These are phyloP conservation scores for Zygoascus tannicola DNA, from an alignment of 805 yeast genomes.

Conservation along the genomic window DNA sequence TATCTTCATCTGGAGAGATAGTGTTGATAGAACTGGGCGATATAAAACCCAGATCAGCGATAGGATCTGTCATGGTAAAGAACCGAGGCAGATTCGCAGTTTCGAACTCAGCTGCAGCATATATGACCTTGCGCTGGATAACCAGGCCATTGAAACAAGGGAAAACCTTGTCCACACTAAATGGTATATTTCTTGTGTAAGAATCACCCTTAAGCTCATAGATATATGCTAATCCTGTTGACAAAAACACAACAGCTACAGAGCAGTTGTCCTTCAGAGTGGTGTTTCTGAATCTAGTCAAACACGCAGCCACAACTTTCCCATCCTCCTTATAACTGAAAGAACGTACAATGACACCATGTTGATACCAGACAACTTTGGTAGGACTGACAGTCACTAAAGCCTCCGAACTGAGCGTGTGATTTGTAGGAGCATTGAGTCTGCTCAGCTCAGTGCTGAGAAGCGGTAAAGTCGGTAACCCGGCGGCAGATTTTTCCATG, in stretches of 20 bases:
- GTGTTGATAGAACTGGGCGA: constrained; percentile 62
- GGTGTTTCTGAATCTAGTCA: constrained; percentile 37
- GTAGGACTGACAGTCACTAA: not conserved
- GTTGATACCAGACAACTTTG: constrained; percentile 34
- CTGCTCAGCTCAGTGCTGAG: too few relatives aligned
- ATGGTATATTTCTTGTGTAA: constrained; percentile 60
- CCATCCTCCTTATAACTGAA: constrained; percentile 20
- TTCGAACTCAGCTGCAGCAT: constrained; percentile 10
- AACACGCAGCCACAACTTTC: constrained; percentile 48
- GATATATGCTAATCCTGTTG: not conserved
- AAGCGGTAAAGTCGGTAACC: too few relatives aligned
- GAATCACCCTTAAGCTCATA: constrained; percentile 41
- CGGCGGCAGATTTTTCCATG: too few relatives aligned
- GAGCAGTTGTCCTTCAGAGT: too few relatives aligned
- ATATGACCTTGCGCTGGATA: constrained; percentile 38
- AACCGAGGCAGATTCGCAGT: constrained; percentile 30
- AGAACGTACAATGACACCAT: constrained; percentile 40
- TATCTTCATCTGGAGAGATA: constrained; percentile 47
- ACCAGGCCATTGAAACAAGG: constrained; percentile 62
- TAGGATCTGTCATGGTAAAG: constrained; percentile 64
- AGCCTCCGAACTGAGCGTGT: too few relatives aligned
- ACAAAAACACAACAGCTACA: constrained; percentile 12
- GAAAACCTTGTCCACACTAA: constrained; percentile 49
- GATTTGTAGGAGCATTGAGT: too few relatives aligned
- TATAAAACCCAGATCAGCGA: constrained; percentile 62